Percentiles rank a stretch among this genome's conserved stretches.
Evolutionary conservation across 2,329 filamentous ascomycete genomes (phyloP).

Genomic region (Fragosphaeria purpurea): DNA sequence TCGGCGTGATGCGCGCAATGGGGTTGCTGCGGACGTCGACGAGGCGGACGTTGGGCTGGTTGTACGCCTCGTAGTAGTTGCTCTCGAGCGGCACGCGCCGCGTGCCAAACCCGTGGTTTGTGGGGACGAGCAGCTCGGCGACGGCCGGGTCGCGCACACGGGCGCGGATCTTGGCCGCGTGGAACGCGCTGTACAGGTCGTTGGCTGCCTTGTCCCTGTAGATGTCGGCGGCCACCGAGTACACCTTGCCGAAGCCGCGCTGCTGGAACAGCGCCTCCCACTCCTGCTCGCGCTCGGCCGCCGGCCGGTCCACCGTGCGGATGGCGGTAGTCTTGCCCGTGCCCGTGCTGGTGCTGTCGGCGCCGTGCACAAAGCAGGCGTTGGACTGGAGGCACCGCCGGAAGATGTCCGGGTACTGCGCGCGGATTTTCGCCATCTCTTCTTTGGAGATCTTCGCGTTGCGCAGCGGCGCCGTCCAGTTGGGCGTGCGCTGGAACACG

Average conservation of each 20-base stretch:
- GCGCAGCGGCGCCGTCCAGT: conserved; percentile 47
- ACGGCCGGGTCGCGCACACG: conserved; percentile 23
- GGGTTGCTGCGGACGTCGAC: conserved; percentile 32
- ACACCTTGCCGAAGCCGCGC: conserved; percentile 6
- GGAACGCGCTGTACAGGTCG: conserved; percentile 19
- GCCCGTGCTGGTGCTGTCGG: conserved; percentile 30
- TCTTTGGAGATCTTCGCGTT: conserved; percentile 34
- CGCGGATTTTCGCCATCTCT: conserved; percentile 32
- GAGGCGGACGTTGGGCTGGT: conserved; percentile 33
- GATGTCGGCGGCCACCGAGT: conserved; percentile 13
- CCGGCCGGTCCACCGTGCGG: conserved; percentile 29
- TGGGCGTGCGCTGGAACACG: conserved; percentile 50
- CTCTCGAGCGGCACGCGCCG: conserved; percentile 37
- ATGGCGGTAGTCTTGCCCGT: conserved; percentile 12
- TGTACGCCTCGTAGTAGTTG: conserved; percentile 38
- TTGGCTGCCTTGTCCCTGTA: conserved; percentile 22
- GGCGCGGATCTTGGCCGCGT: conserved; percentile 24
- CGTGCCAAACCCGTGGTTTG: conserved; percentile 33
- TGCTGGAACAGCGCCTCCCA: conserved; percentile 31
- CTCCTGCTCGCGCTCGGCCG: conserved; percentile 31
- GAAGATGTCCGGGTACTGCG: conserved; percentile 31
- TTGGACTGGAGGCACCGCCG: conserved; percentile 33
- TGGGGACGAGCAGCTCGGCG: conserved; percentile 29
- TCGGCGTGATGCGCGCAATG: conserved; percentile 28
- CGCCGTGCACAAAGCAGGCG: conserved; percentile 41